Conservation (phyloP, 2,329 filamentous ascomycete genomes). For the Colletotrichum coccodes region DNA sequence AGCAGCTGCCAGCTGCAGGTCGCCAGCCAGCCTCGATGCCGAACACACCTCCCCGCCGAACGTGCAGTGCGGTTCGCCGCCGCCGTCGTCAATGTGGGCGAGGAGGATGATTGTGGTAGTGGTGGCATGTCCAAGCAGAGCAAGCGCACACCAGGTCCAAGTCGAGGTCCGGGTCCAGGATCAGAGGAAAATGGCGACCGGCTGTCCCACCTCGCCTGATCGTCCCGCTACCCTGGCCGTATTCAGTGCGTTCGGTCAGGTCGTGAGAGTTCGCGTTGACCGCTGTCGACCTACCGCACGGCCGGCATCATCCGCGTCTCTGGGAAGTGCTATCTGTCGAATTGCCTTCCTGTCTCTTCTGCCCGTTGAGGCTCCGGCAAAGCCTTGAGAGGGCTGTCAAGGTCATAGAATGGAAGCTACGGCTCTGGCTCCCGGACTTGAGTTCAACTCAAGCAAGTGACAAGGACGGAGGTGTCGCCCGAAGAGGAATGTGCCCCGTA, state of each 20-base stretch:
- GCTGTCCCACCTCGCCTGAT: conserved; percentile 37
- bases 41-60: conserved; percentile 11
- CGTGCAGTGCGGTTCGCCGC: conserved; percentile 1
- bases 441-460: conserved; percentile 3
- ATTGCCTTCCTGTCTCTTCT: conserved; percentile 37
- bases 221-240: conserved; percentile 38
- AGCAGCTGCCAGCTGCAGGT: conserved; percentile 27
- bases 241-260: conserved; percentile 22
- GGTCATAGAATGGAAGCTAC: not conserved
- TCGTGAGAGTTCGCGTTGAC: conserved; percentile 25
- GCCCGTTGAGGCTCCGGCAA: conserved; percentile 1
- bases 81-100: conserved; percentile 18
- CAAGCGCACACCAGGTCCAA: conserved; percentile 24
- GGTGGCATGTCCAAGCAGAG: conserved; percentile 13
- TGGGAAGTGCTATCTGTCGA: conserved; percentile 37
- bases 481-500: conserved; percentile 26
- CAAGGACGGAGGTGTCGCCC: not conserved
- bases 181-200: conserved; percentile 1
- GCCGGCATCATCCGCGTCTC: conserved; percentile 33
- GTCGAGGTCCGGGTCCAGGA: conserved; percentile 22
- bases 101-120: conserved; percentile 12
- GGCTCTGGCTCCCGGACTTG: conserved; percentile 24
- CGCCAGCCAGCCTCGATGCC: conserved; percentile 17
- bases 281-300: conserved; percentile 28
- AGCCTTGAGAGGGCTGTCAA: not conserved